Evolutionary conservation across 352 stramenopile species (phyloP), one percentile per base, ranked within the genome.

Genomic region (Halophytophthora polymorphica): DNA sequence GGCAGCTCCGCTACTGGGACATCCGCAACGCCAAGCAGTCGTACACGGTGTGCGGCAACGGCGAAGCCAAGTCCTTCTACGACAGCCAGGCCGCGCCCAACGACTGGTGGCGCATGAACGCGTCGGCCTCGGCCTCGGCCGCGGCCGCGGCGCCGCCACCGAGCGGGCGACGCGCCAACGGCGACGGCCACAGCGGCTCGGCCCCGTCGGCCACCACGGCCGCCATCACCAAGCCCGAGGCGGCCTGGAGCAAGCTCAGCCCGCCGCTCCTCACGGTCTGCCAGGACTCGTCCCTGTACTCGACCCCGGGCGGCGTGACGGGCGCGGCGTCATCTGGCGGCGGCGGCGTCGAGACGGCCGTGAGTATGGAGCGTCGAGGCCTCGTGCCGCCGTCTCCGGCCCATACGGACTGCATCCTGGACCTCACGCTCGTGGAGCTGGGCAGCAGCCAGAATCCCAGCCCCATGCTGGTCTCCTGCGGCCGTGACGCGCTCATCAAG

Each of bases 1-100:
- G 90, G 22, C 80, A 95, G 64, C 97, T 99, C 56, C 83, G 96
- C 22, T 98, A 98, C 72, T 99, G 96, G 96, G 93, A 99, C 66
- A 96, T 98, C 50, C 86, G 77, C 29, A 90, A 91, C 19, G 81
- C 93, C 21, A 96, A 94, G 34, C 86, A 96, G 58, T 98, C 91
- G 53, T 98, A 95, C 69, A 97, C 88, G 15, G 75, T 98, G 13
- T 97, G 77, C 38, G 94, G 96, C 21, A 85, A 95, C 41, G 72
- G 73, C 33, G 82, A 90, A 41, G 73, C 82, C 50, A 92, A 88
- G 57, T 88, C 82, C 6, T 93, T 93, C 36, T 96, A 94, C 66
- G 83, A 93, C 55, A 93, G 87, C 59, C 83, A 93, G 48, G 65
- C 56, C 1, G 79, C 85, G 2, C 80, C 78, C 1, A 74, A 56